phyloP scores from a whole-genome alignment of 2,329 filamentous ascomycete genomes.

The Fusarium concolor region DNA sequence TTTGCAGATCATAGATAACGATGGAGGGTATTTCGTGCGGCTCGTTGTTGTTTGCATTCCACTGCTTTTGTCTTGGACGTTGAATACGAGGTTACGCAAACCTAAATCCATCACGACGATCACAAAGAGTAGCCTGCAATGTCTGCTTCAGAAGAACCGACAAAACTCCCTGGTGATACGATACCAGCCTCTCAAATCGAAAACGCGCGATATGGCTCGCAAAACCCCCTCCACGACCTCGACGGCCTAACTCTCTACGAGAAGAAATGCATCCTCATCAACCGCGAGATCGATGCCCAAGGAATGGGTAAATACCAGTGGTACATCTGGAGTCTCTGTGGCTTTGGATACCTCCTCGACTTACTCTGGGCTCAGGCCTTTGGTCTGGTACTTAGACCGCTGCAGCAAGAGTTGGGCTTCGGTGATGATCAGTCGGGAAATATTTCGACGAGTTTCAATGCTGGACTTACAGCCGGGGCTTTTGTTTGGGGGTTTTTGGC shows the following conservation, averaged over 20 bases:
- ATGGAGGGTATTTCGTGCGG: background rate
- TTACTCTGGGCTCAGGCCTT: conserved; percentile 69
- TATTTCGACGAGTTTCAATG: conserved; percentile 65
- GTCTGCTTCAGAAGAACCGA: background rate
- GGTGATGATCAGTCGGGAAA: conserved; percentile 53
- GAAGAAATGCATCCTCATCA: conserved; percentile 52
- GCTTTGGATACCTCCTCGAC: conserved; percentile 67
- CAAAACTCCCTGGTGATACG: background rate
- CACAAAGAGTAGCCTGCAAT: background rate
- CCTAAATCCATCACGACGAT: too few relatives aligned
- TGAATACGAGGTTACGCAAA: too few relatives aligned
- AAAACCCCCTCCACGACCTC: conserved; percentile 13
- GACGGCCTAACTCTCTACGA: conserved; percentile 49
- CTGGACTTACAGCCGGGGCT: conserved; percentile 66
- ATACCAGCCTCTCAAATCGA: conserved; percentile 6
- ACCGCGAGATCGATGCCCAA: conserved; percentile 61
- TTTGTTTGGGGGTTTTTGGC: conserved; percentile 67
- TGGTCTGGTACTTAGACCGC: conserved; percentile 63
- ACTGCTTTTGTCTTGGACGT: too few relatives aligned
- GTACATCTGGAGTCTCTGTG: conserved; percentile 64
- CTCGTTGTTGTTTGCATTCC: background rate
- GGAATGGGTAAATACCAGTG: conserved; percentile 67
- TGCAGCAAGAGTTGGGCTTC: conserved; percentile 69
- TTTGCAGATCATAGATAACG: background rate
- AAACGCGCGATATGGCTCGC: background rate